Base-by-base conservation (phyloP, 2,329 filamentous ascomycete genomes). In the Penicillium griseofulvum region DNA sequence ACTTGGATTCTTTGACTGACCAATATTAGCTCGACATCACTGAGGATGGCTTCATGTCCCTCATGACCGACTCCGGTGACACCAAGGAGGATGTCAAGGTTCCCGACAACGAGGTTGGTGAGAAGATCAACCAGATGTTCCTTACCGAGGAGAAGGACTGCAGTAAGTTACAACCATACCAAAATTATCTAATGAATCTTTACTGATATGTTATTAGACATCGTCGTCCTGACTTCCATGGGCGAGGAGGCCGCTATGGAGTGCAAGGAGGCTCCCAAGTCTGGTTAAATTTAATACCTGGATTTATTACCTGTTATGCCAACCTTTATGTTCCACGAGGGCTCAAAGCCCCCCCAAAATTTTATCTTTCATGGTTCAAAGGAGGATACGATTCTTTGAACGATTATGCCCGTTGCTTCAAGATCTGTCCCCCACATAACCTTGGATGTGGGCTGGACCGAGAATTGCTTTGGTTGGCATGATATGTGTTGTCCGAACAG, bases 11-110 rank as follows among this genome's bases (percentile, higher is more conserved):
- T 28, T n/a, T 16, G 7, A 41, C 49, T 58, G 44, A 60, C 42
- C 1, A 47, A 37, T 2, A 10, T 4, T 68, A 96, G 91, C 85
- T 97, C 71, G 89, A 97, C 76, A 88, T 97, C 78, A 88, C 88
- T 66, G 94, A 97, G 71, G 94, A 97, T 74, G 91, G 85, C 65
- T 97, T 89, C 87, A 88, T 99, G 68, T 92, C 89, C 74, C 89
- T 99, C 74, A 96, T 97, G 88, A 84, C 83, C 75, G 88, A 93
- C 64, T 85, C 88, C 68, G 92, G 92, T 74, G 81, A 84, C 76
- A 88, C 86, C 81, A 97, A 97, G 86, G 90, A 96, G 71, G 93
- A 99, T 76, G 91, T 97, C 78, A 91, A 90, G 82, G 74, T 96
- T 67, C 94, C 94, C 69, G 92, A 97, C 1, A 88, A 87, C 71